Evolutionary conservation across 495 filamentous ascomycete genomes (phyloP).

Genomic region (Lentithecium fluviatile): DNA sequence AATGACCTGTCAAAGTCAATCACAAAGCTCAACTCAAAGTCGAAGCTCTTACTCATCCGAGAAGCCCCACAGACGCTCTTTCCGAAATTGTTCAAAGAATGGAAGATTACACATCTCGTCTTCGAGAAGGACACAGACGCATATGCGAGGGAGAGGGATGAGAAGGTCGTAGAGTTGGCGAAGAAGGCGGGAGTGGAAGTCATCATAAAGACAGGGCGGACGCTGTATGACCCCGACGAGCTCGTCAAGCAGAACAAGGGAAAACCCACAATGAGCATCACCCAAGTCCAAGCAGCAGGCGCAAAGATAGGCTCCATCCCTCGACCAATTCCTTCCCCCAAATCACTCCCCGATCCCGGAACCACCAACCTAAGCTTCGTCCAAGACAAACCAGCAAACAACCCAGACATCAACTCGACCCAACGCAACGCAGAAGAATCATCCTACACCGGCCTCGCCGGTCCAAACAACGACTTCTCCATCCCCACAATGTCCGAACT

Average conservation of each 20-base stretch:
- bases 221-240: conserved; percentile 66
- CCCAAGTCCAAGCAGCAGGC: conserved; percentile 52
- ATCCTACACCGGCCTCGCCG: conserved; percentile 58
- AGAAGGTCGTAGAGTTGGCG: conserved; percentile 53
- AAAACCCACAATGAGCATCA: conserved; percentile 69
- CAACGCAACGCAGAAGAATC: conserved; percentile 50
- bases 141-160: conserved; percentile 62
- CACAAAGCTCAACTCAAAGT: conserved; percentile 59
- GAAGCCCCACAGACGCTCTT: conserved; percentile 67
- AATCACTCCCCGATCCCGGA: conserved; percentile 59
- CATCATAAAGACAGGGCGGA: conserved; percentile 58
- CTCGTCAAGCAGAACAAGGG: conserved; percentile 60
- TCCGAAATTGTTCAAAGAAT: conserved; percentile 64
- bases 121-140: conserved; percentile 74
- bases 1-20: conserved; percentile 61
- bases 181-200: conserved; percentile 63
- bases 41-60: conserved; percentile 64
- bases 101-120: conserved; percentile 67
- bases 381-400: conserved; percentile 47
- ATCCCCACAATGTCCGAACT: conserved; percentile 63
- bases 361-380: conserved; percentile 55
- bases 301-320: conserved; percentile 55
- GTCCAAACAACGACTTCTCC: conserved; percentile 60
- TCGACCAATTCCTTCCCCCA: conserved; percentile 55
- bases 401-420: conserved; percentile 56